These are phyloP conservation scores for Globisporangium radiosum DNA, from an alignment of 352 stramenopile species.

Conservation along the genomic window DNA sequence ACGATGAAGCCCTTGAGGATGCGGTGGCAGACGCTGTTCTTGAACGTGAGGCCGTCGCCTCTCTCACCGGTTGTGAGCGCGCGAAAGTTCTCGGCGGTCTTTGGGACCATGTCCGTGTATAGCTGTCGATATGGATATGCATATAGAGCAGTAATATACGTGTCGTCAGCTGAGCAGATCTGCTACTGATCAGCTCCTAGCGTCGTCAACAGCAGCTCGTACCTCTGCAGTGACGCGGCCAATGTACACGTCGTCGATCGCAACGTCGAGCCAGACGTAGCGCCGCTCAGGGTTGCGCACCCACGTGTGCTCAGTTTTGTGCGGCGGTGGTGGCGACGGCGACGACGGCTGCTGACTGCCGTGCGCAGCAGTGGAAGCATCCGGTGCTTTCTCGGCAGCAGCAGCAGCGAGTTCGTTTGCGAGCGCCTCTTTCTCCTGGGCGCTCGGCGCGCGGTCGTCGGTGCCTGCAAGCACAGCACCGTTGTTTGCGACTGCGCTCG, in stretches of 20 bases:
- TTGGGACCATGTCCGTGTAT: slow-evolving; percentile 94
- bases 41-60: slow-evolving; percentile 91
- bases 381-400: slow-evolving; percentile 1
- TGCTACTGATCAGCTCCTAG: background rate
- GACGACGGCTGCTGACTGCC: background rate
- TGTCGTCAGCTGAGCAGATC: background rate
- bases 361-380: background rate
- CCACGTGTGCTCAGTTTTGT: slow-evolving; percentile 24
- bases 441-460: slow-evolving; percentile 5
- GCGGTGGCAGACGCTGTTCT: slow-evolving; percentile 96
- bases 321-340: background rate
- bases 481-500: slow-evolving; percentile 1
- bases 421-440: slow-evolving; percentile 8
- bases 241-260: slow-evolving; percentile 65
- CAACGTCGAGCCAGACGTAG: slow-evolving; percentile 84
- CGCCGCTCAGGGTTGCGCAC: slow-evolving; percentile 55
- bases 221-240: slow-evolving; percentile 74
- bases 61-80: slow-evolving; percentile 95
- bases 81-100: slow-evolving; percentile 98
- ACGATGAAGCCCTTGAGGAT: slow-evolving; percentile 99
- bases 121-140: slow-evolving; percentile 30
- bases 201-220: background rate
- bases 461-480: slow-evolving; percentile 1
- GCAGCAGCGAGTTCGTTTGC: slow-evolving; percentile 12
- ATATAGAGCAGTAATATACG: background rate